Percentiles rank a stretch among this genome's conserved stretches.
Evolutionary conservation across 495 filamentous ascomycete genomes (phyloP).

Genomic region (Bacidia gigantensis): DNA sequence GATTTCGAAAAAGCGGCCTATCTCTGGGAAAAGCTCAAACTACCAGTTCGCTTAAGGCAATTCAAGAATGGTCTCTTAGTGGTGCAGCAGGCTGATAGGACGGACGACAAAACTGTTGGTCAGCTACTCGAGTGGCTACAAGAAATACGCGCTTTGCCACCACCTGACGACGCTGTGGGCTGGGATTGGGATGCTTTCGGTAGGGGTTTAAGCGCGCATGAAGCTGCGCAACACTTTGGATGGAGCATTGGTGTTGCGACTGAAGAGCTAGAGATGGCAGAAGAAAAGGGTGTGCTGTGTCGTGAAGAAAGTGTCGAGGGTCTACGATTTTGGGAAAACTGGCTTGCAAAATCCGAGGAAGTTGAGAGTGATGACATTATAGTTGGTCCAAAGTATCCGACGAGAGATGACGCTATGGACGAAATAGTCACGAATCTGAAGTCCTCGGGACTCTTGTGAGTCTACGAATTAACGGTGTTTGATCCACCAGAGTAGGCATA

Average conservation of each 20-base stretch:
- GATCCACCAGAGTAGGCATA: too few species aligned
- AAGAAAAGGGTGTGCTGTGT: conserved; percentile 69
- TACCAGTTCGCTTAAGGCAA: conserved; percentile 73
- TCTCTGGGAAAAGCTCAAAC: conserved; percentile 74
- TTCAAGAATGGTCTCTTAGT: conserved; percentile 90
- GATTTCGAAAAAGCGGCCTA: conserved; percentile 85
- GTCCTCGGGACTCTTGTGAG: conserved; percentile 10
- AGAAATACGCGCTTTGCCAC: conserved; percentile 50
- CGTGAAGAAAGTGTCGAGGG: conserved; percentile 77
- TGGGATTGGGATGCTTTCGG: conserved; percentile 52
- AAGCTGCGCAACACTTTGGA: conserved; percentile 78
- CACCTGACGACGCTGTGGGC: conserved; percentile 58
- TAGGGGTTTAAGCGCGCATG: conserved; percentile 75
- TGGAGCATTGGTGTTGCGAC: conserved; percentile 98
- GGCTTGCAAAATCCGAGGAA: conserved; percentile 22
- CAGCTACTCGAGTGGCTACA: conserved; percentile 63
- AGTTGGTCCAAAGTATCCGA: background rate
- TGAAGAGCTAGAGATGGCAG: conserved; percentile 95
- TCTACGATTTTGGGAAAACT: conserved; percentile 70
- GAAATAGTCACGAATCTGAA: conserved; percentile 11
- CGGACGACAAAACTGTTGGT: conserved; percentile 77
- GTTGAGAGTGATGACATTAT: conserved; percentile 10
- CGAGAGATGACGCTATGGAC: conserved; percentile 4
- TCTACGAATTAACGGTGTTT: too few species aligned
- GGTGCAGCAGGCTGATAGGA: conserved; percentile 77